These are phyloP conservation scores for Lentinula detonsa DNA, from an alignment of 768 basidiomycete species.

Conservation along the genomic window DNA sequence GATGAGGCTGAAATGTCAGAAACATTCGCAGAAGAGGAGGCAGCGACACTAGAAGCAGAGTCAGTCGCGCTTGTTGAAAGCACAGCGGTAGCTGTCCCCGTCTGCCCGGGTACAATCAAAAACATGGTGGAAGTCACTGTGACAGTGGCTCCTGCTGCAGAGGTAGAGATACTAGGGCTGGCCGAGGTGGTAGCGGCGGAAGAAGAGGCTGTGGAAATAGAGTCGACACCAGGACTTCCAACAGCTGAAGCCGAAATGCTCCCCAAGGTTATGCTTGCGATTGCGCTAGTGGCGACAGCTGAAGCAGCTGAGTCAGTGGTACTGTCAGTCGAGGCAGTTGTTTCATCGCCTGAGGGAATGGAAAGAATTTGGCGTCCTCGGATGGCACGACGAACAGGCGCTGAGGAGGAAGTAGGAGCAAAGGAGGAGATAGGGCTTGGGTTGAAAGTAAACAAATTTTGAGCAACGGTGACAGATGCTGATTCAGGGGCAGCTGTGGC, in stretches of 20 bases:
- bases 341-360: not conserved
- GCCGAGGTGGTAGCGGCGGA: not conserved
- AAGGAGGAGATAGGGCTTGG: not conserved
- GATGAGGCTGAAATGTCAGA: not conserved
- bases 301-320: not conserved
- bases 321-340: not conserved
- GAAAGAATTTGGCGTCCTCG: not conserved
- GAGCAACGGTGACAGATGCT: not conserved
- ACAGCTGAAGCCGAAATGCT: not conserved
- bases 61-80: not conserved
- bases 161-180: not conserved
- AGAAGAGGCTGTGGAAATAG: not conserved
- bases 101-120: not conserved
- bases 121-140: conserved; percentile 5
- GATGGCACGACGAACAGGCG: not conserved
- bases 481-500: not conserved
- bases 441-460: not conserved
- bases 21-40: not conserved
- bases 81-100: not conserved
- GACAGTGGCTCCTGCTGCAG: not conserved
- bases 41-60: not conserved
- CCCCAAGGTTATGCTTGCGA: not conserved
- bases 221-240: not conserved
- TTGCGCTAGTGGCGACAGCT: not conserved
- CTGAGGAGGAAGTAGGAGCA: not conserved